phyloP scores from a whole-genome alignment of 2,329 filamentous ascomycete species.

The Myrmaecium sp. region DNA sequence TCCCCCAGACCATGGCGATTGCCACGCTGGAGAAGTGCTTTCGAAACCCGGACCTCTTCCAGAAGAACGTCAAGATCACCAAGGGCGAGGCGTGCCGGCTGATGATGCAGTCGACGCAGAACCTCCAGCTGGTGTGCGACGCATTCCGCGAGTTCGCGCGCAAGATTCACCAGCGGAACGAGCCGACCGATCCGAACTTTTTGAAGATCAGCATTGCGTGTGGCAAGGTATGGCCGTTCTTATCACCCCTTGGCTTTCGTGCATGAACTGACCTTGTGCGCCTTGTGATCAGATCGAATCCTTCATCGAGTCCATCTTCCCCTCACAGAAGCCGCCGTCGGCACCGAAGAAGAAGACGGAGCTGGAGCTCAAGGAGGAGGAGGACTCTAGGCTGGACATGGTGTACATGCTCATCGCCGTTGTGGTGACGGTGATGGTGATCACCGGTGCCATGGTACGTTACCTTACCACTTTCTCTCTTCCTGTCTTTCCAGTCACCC shows the following conservation, averaged over 20 bases:
- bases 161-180: slow-evolving; percentile 84
- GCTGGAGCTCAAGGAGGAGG: slow-evolving; percentile 17
- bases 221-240: slow-evolving; percentile 44
- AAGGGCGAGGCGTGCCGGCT: slow-evolving; percentile 84
- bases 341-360: slow-evolving; percentile 8
- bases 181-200: slow-evolving; percentile 82
- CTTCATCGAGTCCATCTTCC: slow-evolving; percentile 90
- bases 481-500: background rate
- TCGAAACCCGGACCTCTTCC: slow-evolving; percentile 73
- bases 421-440: slow-evolving; percentile 48
- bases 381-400: slow-evolving; percentile 36
- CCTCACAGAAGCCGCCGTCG: slow-evolving; percentile 55
- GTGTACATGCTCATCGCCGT: slow-evolving; percentile 50
- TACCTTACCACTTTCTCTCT: background rate
- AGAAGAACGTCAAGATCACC: slow-evolving; percentile 86
- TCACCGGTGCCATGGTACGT: slow-evolving; percentile 67
- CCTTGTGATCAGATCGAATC: slow-evolving; percentile 58
- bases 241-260: background rate
- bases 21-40: slow-evolving; percentile 85
- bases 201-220: slow-evolving; percentile 81
- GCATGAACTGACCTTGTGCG: slow-evolving; percentile 3
- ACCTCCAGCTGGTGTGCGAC: slow-evolving; percentile 63
- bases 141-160: slow-evolving; percentile 64
- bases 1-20: slow-evolving; percentile 94
- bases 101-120: slow-evolving; percentile 88